phyloP scores from a whole-genome alignment of 768 basidiomycete species.

The Floccularia luteovirens region DNA sequence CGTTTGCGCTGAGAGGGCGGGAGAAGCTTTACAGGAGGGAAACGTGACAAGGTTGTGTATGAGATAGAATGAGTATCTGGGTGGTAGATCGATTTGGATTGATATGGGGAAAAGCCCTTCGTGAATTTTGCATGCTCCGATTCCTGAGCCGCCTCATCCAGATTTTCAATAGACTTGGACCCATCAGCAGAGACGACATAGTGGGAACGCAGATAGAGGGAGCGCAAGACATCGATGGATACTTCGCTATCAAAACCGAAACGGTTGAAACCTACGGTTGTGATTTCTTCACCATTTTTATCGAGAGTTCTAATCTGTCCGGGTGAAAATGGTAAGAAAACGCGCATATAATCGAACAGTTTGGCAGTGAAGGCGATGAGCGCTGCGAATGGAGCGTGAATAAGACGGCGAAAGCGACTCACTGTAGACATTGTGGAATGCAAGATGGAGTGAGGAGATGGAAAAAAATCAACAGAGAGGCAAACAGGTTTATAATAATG shows the following conservation, averaged over 20 bases:
- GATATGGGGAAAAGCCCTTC: constrained; percentile 43
- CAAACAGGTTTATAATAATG: too few species aligned
- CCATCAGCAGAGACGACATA: constrained; percentile 46
- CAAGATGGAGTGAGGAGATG: too few species aligned
- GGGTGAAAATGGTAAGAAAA: constrained; percentile 11
- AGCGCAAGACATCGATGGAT: constrained; percentile 69
- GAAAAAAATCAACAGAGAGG: too few species aligned
- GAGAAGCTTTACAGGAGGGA: constrained; percentile 88
- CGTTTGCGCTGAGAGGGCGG: constrained; percentile 75
- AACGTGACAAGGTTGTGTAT: constrained; percentile 87
- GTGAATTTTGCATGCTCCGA: constrained; percentile 47
- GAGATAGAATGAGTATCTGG: constrained; percentile 77
- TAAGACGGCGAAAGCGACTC: too few species aligned
- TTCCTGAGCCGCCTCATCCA: constrained; percentile 32
- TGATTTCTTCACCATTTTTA: constrained; percentile 70
- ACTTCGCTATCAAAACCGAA: constrained; percentile 92
- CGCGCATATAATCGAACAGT: too few species aligned
- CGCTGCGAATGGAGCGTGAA: too few species aligned
- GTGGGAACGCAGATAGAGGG: constrained; percentile 83
- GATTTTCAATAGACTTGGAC: constrained; percentile 19
- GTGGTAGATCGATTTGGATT: constrained; percentile 83
- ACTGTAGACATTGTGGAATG: too few species aligned
- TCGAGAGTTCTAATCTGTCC: constrained; percentile 58
- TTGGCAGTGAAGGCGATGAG: too few species aligned
- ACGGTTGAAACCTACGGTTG: constrained; percentile 71